Evolutionary conservation across 192 early-diverging fungal genomes (phyloP), one percentile per base, ranked within the genome.

Genomic region (Linnemannia hyalina): DNA sequence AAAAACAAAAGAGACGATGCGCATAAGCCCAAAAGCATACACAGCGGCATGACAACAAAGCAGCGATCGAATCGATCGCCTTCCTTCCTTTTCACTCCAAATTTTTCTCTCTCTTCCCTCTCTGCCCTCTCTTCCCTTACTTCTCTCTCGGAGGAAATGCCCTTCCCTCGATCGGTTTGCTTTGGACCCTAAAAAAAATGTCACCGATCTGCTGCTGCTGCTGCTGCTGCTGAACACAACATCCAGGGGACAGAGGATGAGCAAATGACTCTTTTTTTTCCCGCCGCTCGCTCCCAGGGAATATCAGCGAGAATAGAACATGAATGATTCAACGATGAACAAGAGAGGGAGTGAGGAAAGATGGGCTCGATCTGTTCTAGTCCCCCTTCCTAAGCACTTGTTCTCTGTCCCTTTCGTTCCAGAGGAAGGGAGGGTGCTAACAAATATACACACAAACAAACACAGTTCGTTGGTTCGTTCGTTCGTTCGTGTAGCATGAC

Each of bases 401-500:
- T 60, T 8, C n/a, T 9, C n/a, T 60, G 6, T 57, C 26, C 26
- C 2, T 63, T 63, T 63, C 26, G n/a, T 63, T 63, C 47, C 47
- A 52, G 3, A 52, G 49, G 18, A 16, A 6, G 20, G 10, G 44
- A 40, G 18, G 54, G 22, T 55, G 60, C 60, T 65, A 32, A 32
- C 60, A 65, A 65, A 32, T 8, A 65, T 22, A 18, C 20, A 49
- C 18, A 52, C 18, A 52, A 52, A 65, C 16, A 18, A 5, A 52
- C 20, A 52, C 18, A 52, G 18, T 60, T 23, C 55, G n/a, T 60
- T 60, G 55, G n/a, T 26, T 60, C 55, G 60, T 32, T 65, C 29
- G 60, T 63, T 63, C 60, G 60, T 65, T 65, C 60, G 60, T 65
- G 60, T 65, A 65, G 60, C 60, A 65, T 65, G 60, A 65, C 60